phyloP scores from a whole-genome alignment of 768 basidiomycete genomes.

The Serpula lacrymans region DNA sequence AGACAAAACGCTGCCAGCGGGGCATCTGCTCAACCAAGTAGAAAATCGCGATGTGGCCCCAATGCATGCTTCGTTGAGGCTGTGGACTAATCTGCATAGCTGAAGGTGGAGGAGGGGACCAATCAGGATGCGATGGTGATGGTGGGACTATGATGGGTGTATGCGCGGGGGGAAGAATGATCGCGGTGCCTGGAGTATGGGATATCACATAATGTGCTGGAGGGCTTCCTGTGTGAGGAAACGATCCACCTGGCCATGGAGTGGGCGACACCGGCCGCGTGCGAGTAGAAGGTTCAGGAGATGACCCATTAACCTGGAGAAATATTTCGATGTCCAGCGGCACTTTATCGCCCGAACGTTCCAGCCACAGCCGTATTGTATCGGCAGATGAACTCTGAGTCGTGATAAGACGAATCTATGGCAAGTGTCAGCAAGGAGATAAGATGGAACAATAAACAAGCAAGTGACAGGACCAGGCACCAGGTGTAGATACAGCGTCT shows the following conservation, averaged over 20 bases:
- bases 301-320: slow-evolving; percentile 47
- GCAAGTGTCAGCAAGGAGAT: slow-evolving; percentile 10
- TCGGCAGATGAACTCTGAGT: slow-evolving; percentile 70
- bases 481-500: background rate
- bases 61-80: slow-evolving; percentile 55
- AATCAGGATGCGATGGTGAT: slow-evolving; percentile 39
- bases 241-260: slow-evolving; percentile 30
- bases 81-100: slow-evolving; percentile 25
- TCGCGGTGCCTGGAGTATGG: slow-evolving; percentile 23
- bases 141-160: slow-evolving; percentile 48
- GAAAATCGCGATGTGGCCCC: slow-evolving; percentile 79
- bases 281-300: slow-evolving; percentile 19
- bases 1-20: slow-evolving; percentile 79
- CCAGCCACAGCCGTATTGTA: slow-evolving; percentile 79
- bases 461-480: slow-evolving; percentile 1
- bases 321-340: slow-evolving; percentile 82
- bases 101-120: slow-evolving; percentile 31
- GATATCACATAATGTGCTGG: slow-evolving; percentile 38
- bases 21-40: slow-evolving; percentile 80
- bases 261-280: slow-evolving; percentile 26
- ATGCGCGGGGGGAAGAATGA: slow-evolving; percentile 33
- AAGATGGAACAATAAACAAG: slow-evolving; percentile 4
- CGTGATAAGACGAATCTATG: slow-evolving; percentile 70
- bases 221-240: slow-evolving; percentile 27
- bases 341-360: slow-evolving; percentile 66